These are phyloP conservation scores for Harringtonia aguacate DNA, from an alignment of 2,329 filamentous ascomycete genomes.

Conservation along the genomic window DNA sequence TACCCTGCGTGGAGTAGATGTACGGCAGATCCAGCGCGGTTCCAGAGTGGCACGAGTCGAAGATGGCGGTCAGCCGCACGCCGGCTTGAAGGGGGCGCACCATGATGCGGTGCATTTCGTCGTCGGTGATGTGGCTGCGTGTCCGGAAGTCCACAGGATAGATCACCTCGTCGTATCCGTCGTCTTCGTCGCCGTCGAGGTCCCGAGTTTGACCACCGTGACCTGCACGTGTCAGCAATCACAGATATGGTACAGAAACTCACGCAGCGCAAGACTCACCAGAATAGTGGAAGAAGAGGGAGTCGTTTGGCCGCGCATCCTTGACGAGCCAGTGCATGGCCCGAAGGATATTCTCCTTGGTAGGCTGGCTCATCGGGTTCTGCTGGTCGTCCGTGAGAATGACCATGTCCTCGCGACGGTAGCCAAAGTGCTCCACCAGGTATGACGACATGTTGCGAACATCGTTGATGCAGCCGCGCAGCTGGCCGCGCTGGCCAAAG, in stretches of 20 bases:
- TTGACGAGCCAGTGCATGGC: constrained; percentile 99
- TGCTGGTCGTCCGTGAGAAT: constrained; percentile 93
- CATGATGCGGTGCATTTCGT: constrained; percentile 72
- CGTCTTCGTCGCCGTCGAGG: constrained; percentile 68
- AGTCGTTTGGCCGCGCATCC: constrained; percentile 84
- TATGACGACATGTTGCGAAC: constrained; percentile 95
- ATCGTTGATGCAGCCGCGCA: constrained; percentile 92
- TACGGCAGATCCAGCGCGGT: constrained; percentile 57
- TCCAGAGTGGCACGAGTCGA: constrained; percentile 57
- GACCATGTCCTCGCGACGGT: constrained; percentile 95
- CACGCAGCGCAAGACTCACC: too few relatives aligned
- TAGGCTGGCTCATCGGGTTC: constrained; percentile 94
- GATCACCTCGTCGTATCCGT: constrained; percentile 75
- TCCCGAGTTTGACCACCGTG: constrained; percentile 77
- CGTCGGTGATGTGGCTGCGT: constrained; percentile 67
- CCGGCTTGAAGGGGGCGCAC: constrained; percentile 44
- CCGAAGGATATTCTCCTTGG: constrained; percentile 86
- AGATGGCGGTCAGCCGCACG: constrained; percentile 51
- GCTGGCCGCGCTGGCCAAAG: constrained; percentile 74
- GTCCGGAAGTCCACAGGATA: constrained; percentile 73
- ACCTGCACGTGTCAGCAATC: constrained; percentile 17
- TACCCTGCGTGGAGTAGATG: constrained; percentile 58
- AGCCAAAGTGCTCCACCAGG: constrained; percentile 78
- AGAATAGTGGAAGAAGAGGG: constrained; percentile 95
- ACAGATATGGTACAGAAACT: too few relatives aligned